These are phyloP conservation scores for Dryas integrifolia DNA, from an alignment of 331 rosid genomes.

Conservation along the genomic window DNA sequence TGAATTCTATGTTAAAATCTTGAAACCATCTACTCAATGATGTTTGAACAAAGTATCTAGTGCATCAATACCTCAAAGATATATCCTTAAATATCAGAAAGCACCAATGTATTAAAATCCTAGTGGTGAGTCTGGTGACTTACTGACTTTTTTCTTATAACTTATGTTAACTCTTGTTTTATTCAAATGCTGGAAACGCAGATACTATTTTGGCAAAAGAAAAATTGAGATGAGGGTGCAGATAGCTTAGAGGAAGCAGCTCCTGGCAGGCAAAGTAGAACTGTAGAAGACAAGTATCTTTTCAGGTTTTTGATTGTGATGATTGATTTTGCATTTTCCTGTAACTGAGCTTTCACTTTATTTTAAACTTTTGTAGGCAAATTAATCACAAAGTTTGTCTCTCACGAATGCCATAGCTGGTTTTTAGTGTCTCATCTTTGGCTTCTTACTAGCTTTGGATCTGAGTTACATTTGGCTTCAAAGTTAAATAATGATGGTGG, in stretches of 20 bases:
- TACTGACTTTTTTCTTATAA: too few species aligned
- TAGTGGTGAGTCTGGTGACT: too few species aligned
- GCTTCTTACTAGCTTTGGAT: conserved; percentile 1
- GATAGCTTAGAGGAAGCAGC: conserved; percentile 4
- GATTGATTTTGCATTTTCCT: background rate
- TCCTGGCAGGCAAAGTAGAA: background rate
- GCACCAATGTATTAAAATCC: too few species aligned
- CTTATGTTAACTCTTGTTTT: background rate
- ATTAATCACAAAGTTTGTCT: background rate
- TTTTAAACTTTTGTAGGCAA: background rate
- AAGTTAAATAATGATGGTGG: background rate
- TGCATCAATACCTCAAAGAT: too few species aligned
- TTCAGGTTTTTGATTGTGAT: background rate
- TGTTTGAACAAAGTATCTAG: background rate
- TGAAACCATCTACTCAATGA: background rate
- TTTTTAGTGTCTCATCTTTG: background rate
- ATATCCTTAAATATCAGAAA: too few species aligned
- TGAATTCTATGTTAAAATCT: background rate
- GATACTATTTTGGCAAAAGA: background rate
- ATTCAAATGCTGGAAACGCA: background rate
- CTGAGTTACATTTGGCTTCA: background rate
- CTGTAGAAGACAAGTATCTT: background rate
- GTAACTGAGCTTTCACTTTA: background rate
- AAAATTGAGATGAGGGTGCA: background rate
- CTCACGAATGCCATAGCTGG: background rate